Conservation (phyloP, 83 land plant species). For the Isoetes engelmannii region DNA sequence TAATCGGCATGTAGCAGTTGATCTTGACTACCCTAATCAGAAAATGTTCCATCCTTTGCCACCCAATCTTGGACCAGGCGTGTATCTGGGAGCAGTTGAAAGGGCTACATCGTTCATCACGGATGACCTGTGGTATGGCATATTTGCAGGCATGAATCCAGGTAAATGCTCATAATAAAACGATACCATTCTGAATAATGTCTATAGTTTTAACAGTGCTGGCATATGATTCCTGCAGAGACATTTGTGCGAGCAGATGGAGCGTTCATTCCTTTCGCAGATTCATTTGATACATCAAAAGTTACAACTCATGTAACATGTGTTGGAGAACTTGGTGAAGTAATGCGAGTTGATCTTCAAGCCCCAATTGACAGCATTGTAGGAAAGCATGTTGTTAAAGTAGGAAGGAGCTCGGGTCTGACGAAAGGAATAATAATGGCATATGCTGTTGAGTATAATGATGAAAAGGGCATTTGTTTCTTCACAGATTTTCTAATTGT, state of each 20-base stretch:
- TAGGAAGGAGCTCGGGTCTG: slow-evolving; percentile 83
- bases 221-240: slow-evolving; percentile 36
- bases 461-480: slow-evolving; percentile 86
- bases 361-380: slow-evolving; percentile 67
- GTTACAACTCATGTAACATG: slow-evolving; percentile 67
- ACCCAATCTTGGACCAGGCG: slow-evolving; percentile 85
- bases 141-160: slow-evolving; percentile 82
- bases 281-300: slow-evolving; percentile 50
- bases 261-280: slow-evolving; percentile 81
- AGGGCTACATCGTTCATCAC: slow-evolving; percentile 83
- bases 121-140: slow-evolving; percentile 89
- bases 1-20: slow-evolving; percentile 88
- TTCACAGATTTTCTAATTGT: slow-evolving; percentile 82
- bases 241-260: slow-evolving; percentile 94
- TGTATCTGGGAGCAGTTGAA: slow-evolving; percentile 84
- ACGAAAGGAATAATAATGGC: slow-evolving; percentile 81
- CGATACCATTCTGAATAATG: background rate
- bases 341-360: slow-evolving; percentile 63
- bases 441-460: slow-evolving; percentile 86
- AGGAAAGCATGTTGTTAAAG: slow-evolving; percentile 70
- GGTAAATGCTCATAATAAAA: slow-evolving; percentile 32
- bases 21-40: slow-evolving; percentile 78
- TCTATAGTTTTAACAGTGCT: too few species aligned
- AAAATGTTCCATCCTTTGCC: slow-evolving; percentile 95
- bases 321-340: slow-evolving; percentile 75